A percentile compares a stretch with the other conserved stretches of the same genome.
Conservation (phyloP, 257 asterid genomes). For the Fraxinus quadrangulata region DNA sequence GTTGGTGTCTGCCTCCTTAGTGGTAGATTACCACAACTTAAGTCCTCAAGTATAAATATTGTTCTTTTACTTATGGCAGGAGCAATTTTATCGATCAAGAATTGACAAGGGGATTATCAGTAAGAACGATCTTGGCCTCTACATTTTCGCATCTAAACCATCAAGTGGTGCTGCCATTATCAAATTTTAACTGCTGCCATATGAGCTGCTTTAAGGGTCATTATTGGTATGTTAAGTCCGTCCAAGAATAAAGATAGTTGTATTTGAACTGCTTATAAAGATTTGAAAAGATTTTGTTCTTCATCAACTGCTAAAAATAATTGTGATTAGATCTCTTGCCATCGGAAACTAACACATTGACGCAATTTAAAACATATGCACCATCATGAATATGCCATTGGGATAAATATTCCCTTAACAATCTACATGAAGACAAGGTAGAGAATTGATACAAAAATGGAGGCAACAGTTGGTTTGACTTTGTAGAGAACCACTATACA, state of each 20-base stretch:
- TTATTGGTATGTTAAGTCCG: neutral
- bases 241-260: neutral
- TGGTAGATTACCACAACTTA: neutral
- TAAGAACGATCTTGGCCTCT: slow-evolving; percentile 66
- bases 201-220: neutral
- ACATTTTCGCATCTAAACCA: slow-evolving; percentile 88
- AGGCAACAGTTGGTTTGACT: neutral
- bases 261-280: neutral
- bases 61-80: slow-evolving; percentile 42
- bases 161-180: slow-evolving; percentile 98
- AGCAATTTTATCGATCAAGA: slow-evolving; percentile 77
- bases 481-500: no score
- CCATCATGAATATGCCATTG: no score
- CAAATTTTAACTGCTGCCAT: slow-evolving; percentile 38
- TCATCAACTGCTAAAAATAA: slow-evolving; percentile 19
- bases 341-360: neutral
- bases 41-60: neutral
- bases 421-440: slow-evolving; percentile 7
- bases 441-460: slow-evolving; percentile 4
- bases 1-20: slow-evolving; percentile 28
- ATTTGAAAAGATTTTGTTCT: neutral
- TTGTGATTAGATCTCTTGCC: slow-evolving; percentile 14
- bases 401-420: no score
- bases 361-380: no score
- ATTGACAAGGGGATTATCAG: slow-evolving; percentile 76